Percentiles rank a stretch among this genome's conserved stretches.
Conservation (phyloP, 192 early-diverging fungal genomes). For the Allomyces javanicus region DNA sequence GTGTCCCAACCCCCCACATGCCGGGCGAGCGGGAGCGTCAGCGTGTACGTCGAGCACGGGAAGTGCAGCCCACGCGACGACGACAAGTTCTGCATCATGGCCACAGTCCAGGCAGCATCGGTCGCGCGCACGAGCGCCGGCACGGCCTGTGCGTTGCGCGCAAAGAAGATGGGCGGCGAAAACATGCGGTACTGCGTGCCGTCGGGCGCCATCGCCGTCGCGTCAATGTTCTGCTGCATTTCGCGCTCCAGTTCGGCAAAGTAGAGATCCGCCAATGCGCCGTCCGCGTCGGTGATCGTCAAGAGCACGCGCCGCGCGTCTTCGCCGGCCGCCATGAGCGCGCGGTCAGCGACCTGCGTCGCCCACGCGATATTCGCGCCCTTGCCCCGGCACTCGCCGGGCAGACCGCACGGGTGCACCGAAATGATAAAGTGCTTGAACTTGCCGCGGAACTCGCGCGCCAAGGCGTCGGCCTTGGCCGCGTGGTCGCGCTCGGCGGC, state of each 20-base stretch:
- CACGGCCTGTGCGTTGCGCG: constrained; percentile 42
- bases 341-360: constrained; percentile 13
- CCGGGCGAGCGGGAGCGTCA: constrained; percentile 50
- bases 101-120: constrained; percentile 55
- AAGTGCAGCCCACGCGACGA: constrained; percentile 37
- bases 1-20: constrained; percentile 58
- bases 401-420: constrained; percentile 38
- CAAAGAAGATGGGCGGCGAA: constrained; percentile 28
- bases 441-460: constrained; percentile 27
- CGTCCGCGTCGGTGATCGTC: constrained; percentile 55
- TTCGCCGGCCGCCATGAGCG: constrained; percentile 10
- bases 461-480: constrained; percentile 32
- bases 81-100: constrained; percentile 49
- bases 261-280: constrained; percentile 52
- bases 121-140: constrained; percentile 50
- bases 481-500: constrained; percentile 32
- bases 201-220: constrained; percentile 13
- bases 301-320: constrained; percentile 37
- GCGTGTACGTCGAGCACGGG: constrained; percentile 56
- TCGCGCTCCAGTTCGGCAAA: constrained; percentile 17
- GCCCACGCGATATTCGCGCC: constrained; percentile 53
- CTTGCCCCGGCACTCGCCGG: constrained; percentile 52
- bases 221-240: constrained; percentile 11
- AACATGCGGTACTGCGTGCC: constrained; percentile 22
- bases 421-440: constrained; percentile 53